Base-by-base conservation (phyloP, 2,329 filamentous ascomycete species). In the Cladobotryum protrusum region DNA sequence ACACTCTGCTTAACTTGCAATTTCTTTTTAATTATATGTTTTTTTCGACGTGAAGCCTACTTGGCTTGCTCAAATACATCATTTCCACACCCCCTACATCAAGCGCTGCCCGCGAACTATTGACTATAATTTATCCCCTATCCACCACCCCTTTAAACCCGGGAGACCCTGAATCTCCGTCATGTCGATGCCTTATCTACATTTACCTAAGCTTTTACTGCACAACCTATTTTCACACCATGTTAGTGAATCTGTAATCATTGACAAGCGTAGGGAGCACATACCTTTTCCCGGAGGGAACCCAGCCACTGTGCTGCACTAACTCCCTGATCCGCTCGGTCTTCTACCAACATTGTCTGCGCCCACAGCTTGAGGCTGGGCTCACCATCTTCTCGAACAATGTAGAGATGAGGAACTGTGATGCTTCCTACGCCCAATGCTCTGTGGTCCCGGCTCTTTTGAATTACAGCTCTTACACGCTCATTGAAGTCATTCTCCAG, bases 401-500 rank as follows among this genome's bases (percentile, higher is more conserved):
- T 79, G 66, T 97, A 99, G 50, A 99, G 75, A 62, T 95, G 89
- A 44, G 93, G 93, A 54, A 95, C 82, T n/a, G 85, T 81, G 57
- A 97, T 95, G 68, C 89, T 95, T 55, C 93, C 93, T 14, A 93
- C 91, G 2, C 91, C 90, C 63, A 90, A 87, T 29, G 87, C 80
- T 65, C 83, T 80, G 72, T 95, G 86, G 63, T 97, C 92, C 50
- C 86, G 79, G 67, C 89, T 95, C 82, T 99, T 99, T 61, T 91
- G 85, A 50, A 96, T 73, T 9, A 99, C 90, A 6, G 87, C 87
- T 45, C 93, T 83, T 34, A 99, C 86, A 20, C 92, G 83, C 74
- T 97, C 92, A 70, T 90, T 97, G 77, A 97, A 96, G 67, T 99
- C 93, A 59, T 89, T 92, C 60, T 97, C 93, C 36, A 97, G 73